Conservation (phyloP, 1,284 basidiomycete species). For the Puccinia coronata region DNA sequence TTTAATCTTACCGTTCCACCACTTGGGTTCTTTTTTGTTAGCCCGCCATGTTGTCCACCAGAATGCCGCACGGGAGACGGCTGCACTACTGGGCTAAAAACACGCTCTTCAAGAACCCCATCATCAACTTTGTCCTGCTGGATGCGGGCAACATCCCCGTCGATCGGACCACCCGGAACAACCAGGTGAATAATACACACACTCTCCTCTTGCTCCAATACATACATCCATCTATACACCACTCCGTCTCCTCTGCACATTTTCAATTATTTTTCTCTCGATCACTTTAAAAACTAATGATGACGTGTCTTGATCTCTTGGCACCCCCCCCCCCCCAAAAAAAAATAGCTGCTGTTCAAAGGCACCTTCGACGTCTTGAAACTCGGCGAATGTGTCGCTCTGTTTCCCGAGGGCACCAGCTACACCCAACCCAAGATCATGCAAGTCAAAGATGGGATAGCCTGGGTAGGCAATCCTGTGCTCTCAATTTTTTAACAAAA, state of each 20-base stretch:
- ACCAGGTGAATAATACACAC: constrained; percentile 39
- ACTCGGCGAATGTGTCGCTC: constrained; percentile 46
- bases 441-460: constrained; percentile 47
- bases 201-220: background rate
- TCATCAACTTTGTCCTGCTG: constrained; percentile 34
- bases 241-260: no score
- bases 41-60: constrained; percentile 35
- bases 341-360: constrained; percentile 37
- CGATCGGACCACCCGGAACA: constrained; percentile 43
- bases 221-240: background rate
- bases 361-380: constrained; percentile 49
- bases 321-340: no score
- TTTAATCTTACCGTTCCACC: background rate
- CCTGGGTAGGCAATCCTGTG: constrained; percentile 26
- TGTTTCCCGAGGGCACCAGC: constrained; percentile 46
- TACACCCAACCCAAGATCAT: constrained; percentile 43
- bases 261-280: background rate
- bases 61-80: constrained; percentile 33
- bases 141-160: constrained; percentile 49
- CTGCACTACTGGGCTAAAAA: constrained; percentile 50
- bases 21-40: background rate
- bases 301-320: constrained; percentile 2
- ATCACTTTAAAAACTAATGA: background rate
- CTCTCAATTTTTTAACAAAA: background rate
- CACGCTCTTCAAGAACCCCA: constrained; percentile 47